Base-by-base conservation (phyloP, 2,329 filamentous ascomycete genomes). In the Venturia aucupariae region DNA sequence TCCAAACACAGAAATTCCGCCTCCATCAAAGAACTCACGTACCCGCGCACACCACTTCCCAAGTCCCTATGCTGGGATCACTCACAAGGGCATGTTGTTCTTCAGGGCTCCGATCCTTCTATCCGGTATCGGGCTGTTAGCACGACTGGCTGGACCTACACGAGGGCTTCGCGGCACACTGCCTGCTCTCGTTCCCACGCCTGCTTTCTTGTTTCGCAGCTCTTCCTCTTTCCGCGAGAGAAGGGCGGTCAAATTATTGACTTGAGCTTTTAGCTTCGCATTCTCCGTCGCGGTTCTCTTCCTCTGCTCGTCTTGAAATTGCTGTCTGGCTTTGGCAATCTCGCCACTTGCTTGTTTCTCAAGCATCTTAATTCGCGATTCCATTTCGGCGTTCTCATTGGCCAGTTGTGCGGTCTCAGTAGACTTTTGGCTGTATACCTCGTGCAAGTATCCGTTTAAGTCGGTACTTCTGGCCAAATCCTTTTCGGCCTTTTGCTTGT, bases 141-240 rank as follows among this genome's bases (percentile, higher is more conserved):
- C 69, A 61, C 73, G 65, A 66, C 67, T 69, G 19, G 70, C 70
- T 54, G 63, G 62, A 8, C 64, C 64, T 32, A 66, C 65, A 35
- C 63, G 62, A 32, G 73, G 75, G 65, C 70, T 74, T 24, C 74
- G 66, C 1, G 75, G 75, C 38, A 75, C 71, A 67, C 73, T 75
- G 17, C 68, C 70, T 10, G 70, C 72, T 57, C 75, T 70, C 3
- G 75, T 76, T 62, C 8, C 74, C 70, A 63, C 72, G 66, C 32
- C 69, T 68, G 19, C 69, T 67, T 66, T 73, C 70, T 66, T 72
- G 64, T 72, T 72, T 62, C 67, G 64, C 32, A 75, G 69, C 64
- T 76, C 74, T 64, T 75, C 74, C 32, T 74, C 74, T 60, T 71
- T 69, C 4, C 69, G 67, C 66, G 67, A 68, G 51, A 76, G 62